Evolutionary conservation across 1,139 yeast genomes (phyloP), one percentile per base, ranked within the genome.

Genomic region (Hyphopichia burtonii): DNA sequence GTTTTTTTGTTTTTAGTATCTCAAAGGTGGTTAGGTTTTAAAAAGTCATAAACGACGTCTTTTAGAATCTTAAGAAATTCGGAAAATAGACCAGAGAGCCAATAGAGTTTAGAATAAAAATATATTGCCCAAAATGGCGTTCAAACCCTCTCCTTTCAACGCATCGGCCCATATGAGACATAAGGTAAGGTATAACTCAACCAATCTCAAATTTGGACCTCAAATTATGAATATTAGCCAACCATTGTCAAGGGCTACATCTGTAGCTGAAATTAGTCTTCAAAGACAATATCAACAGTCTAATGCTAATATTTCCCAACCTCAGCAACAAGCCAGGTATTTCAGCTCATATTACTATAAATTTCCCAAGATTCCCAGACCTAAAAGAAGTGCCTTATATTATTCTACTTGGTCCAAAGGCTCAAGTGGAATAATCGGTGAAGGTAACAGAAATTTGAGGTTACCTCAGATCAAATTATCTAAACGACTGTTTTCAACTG

Each of bases 331-430:
- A 39, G 52, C 47, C 37, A 56, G 65, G 33, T 46, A 52, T 40
- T 52, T 56, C 35, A 45, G 56, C 40, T 54, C 56, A 27, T 66
- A 60, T 47, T 71, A 68, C 47, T 76, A 77, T 50, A 71, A 67
- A 19, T 79, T 82, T 52, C 85, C 87, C 1, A 68, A 71, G 46
- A 78, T 82, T 41, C 86, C 88, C 2, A 68, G 86, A 47, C 86
- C 88, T 6, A 80, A 79, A 58, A 62, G 86, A 46, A 78, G 75
- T 44, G 74, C 76, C 4, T 66, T 79, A 40, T 80, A 80, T 57
- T 80, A 80, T 61, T 73, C 79, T 34, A 65, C 61, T 31, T 72
- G 72, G 79, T 55, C 62, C 12, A 52, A 52, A 31, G 47, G 45
- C 33, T 55, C 55, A n/a, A 34, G 54, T 20, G 52, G 50, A 39